A percentile compares a stretch with the other conserved stretches of the same genome.
Conservation (phyloP, 495 filamentous ascomycete species). For the Talaromyces liani region DNA sequence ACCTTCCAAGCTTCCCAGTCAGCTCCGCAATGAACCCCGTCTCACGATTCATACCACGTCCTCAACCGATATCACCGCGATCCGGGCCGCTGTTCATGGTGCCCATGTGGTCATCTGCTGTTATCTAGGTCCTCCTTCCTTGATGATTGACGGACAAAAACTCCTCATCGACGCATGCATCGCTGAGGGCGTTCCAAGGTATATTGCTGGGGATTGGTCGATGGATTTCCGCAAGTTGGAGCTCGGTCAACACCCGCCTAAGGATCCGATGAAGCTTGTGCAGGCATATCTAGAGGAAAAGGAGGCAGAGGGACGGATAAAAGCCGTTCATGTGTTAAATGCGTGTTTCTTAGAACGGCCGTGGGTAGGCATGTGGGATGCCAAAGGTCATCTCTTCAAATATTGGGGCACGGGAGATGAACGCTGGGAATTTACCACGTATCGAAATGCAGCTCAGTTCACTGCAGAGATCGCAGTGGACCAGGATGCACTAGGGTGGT, state of each 20-base stretch:
- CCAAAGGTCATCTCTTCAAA: constrained; percentile 14
- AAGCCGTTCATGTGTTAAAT: constrained; percentile 25
- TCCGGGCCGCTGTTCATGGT: constrained; percentile 14
- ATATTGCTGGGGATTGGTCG: constrained; percentile 31
- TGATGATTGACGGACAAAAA: constrained; percentile 36
- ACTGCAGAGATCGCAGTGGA: constrained; percentile 26
- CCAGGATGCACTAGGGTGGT: constrained; percentile 11
- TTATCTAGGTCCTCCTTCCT: constrained; percentile 25
- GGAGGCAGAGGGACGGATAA: constrained; percentile 16
- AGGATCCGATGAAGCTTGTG: constrained; percentile 34
- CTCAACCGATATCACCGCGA: constrained; percentile 13
- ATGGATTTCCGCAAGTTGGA: constrained; percentile 28
- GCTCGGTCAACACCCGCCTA: constrained; percentile 24
- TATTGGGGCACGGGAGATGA: constrained; percentile 30
- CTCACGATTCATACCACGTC: constrained; percentile 14
- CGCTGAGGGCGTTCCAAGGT: constrained; percentile 24
- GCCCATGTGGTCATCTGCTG: constrained; percentile 25
- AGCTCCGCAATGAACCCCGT: constrained; percentile 11
- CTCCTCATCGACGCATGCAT: constrained; percentile 32
- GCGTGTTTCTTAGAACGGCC: constrained; percentile 22
- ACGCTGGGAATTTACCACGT: constrained; percentile 24
- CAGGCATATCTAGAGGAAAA: constrained; percentile 31
- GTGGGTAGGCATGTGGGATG: constrained; percentile 16
- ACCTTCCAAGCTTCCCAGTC: constrained; percentile 17
- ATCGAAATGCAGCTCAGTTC: constrained; percentile 26